Evolutionary conservation across 495 filamentous ascomycete genomes (phyloP), one percentile per base, ranked within the genome.

Genomic region (Lophiostoma macrostomum): DNA sequence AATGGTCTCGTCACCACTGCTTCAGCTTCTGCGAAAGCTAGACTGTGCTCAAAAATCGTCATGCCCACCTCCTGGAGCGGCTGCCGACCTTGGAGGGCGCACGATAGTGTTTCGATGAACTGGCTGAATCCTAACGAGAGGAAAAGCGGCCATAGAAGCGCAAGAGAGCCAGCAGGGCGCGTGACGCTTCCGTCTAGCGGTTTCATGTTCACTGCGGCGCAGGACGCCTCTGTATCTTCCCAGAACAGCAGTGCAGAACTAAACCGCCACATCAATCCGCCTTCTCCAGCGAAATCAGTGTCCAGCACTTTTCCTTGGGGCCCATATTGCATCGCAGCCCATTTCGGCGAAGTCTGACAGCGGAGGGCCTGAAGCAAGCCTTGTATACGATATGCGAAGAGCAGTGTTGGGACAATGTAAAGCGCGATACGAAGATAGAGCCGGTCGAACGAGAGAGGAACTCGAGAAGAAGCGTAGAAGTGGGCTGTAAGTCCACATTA

Each of bases 11-110:
- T 80, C 32, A 95, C 80, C 55, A 88, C 84, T 10, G 88, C 85
- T 65, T 98, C 94, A 3, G 93, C 90, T 67, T 98, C 94, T 1
- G 93, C 89, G 69, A 97, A 98, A 0, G 93, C 93, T 12, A 98
- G 73, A 0, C 93, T 97, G 64, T 96, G 90, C 60, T 98, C 93
- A 64, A 98, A 93, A 16, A 97, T 79, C 0, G 91, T 95, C 88
- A 97, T 96, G 5, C 91, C 90, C 0, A 90, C 93, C 70, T 97
- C 93, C 0, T 89, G 83, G 52, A 84, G 79, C 5, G 85, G 76
- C 3, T 77, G 75, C 10, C 86, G 80, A n/a, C 91, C 90, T 58
- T 95, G 90, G n/a, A 97, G 74, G 4, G 91, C 87, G 66, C 88
- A 91, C 5, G 85, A 81, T 18, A 97, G 73, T 0, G 86, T 90